A percentile compares a stretch with the other conserved stretches of the same genome.
phyloP scores from a whole-genome alignment of 2,329 filamentous ascomycete genomes.

The Metarhizium guizhouense region DNA sequence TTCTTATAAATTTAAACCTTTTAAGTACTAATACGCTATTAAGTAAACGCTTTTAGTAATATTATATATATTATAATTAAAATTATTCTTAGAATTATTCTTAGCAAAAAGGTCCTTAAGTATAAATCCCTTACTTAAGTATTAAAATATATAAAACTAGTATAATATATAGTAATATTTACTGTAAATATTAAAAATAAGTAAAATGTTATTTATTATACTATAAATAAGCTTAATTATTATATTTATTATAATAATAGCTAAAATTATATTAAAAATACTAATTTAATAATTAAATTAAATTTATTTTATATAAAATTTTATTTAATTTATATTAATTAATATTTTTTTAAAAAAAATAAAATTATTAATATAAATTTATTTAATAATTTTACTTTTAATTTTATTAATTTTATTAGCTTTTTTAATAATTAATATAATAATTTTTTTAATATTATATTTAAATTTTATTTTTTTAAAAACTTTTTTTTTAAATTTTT shows the following conservation, averaged over 20 bases:
- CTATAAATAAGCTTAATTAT: constrained; percentile 23
- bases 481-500: no score
- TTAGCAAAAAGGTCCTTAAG: constrained; percentile 2
- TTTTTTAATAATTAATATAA: no score
- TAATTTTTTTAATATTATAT: no score
- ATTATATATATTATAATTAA: constrained; percentile 20
- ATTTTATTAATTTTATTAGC: no score
- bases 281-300: constrained; percentile 18
- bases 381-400: no score
- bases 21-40: neutral
- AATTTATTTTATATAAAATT: constrained; percentile 17
- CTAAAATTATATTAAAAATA: constrained; percentile 21
- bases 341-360: no score
- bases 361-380: no score
- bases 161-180: constrained; percentile 10
- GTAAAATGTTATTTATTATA: constrained; percentile 21
- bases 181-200: no score
- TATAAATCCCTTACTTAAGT: constrained; percentile 9
- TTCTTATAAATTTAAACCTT: constrained; percentile 14
- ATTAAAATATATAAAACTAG: constrained; percentile 1
- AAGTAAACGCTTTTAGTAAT: constrained; percentile 12
- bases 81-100: constrained; percentile 3
- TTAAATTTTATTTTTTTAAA: no score
- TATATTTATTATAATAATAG: constrained; percentile 28
- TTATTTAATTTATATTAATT: constrained; percentile 15